A percentile compares a stretch with the other conserved stretches of the same genome.
Conservation (phyloP, 352 stramenopile species). For the Peronospora belbahrii region DNA sequence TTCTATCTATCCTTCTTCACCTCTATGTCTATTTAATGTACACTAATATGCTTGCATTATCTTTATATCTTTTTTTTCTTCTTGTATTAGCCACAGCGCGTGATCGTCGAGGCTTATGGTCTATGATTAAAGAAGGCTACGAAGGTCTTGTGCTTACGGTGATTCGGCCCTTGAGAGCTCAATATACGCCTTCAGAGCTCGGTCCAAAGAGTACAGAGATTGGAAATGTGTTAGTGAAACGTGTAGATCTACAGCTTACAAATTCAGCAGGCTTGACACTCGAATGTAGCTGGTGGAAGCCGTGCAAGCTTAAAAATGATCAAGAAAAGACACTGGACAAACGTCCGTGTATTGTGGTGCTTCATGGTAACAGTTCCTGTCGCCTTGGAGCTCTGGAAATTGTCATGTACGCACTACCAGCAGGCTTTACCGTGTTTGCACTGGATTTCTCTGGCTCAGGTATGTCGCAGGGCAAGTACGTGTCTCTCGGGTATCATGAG, state of each 20-base stretch:
- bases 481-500: constrained; percentile 77
- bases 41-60: no score
- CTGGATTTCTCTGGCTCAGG: constrained; percentile 75
- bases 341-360: constrained; percentile 66
- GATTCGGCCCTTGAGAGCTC: constrained; percentile 59
- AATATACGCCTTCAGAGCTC: constrained; percentile 57
- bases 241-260: constrained; percentile 66
- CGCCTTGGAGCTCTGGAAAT: constrained; percentile 66
- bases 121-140: constrained; percentile 78
- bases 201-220: constrained; percentile 52
- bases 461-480: constrained; percentile 74
- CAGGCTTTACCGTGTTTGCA: constrained; percentile 77
- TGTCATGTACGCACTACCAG: constrained; percentile 63
- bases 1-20: background rate
- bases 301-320: constrained; percentile 15
- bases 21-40: background rate
- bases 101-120: constrained; percentile 69
- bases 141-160: constrained; percentile 76
- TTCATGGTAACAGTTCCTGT: constrained; percentile 82
- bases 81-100: constrained; percentile 21
- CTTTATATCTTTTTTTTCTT: constrained; percentile 5
- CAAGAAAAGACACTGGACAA: constrained; percentile 22
- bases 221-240: constrained; percentile 48
- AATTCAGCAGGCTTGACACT: constrained; percentile 64
- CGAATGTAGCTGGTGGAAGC: constrained; percentile 86